Evolutionary conservation across 2,329 filamentous ascomycete genomes (phyloP).

Genomic region (Thermothelomyces thermophilus): DNA sequence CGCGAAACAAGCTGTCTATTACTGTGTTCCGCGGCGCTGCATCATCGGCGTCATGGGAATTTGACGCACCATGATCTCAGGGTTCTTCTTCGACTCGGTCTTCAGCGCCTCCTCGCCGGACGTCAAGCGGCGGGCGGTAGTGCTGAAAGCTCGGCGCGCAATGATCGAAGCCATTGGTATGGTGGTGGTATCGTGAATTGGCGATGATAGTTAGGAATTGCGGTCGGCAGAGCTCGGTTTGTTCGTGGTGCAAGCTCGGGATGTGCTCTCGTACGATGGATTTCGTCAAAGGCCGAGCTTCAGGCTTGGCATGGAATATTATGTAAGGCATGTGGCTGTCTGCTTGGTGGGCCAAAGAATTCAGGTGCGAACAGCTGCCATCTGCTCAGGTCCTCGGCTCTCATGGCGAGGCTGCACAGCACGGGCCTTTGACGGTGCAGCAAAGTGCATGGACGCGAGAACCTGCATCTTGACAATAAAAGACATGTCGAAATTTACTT

Average conservation of each 20-base stretch:
- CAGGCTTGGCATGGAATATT: constrained; percentile 16
- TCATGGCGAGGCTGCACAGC: background rate
- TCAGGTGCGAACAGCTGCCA: constrained; percentile 6
- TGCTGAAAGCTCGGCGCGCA: constrained; percentile 50
- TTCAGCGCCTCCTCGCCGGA: constrained; percentile 44
- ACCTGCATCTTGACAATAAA: background rate
- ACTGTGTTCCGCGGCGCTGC: background rate
- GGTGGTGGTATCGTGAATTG: constrained; percentile 20
- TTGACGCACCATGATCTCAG: constrained; percentile 41
- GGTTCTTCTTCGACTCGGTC: constrained; percentile 52
- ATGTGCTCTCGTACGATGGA: constrained; percentile 17
- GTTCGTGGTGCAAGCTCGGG: constrained; percentile 12
- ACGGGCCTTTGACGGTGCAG: background rate
- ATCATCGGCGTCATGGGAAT: constrained; percentile 7
- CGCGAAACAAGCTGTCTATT: background rate
- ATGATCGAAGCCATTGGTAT: constrained; percentile 49
- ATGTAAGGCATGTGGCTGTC: constrained; percentile 7
- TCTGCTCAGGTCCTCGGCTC: background rate
- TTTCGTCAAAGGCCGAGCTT: constrained; percentile 19
- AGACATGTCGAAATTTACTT: background rate
- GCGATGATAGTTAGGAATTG: constrained; percentile 11
- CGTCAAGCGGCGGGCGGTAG: constrained; percentile 45
- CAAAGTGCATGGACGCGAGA: background rate
- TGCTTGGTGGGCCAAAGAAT: no score
- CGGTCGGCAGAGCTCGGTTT: constrained; percentile 15